A percentile compares a stretch with the other conserved stretches of the same genome.
Conservation (phyloP, 805 yeast genomes). For the Zygosaccharomyces lentus region DNA sequence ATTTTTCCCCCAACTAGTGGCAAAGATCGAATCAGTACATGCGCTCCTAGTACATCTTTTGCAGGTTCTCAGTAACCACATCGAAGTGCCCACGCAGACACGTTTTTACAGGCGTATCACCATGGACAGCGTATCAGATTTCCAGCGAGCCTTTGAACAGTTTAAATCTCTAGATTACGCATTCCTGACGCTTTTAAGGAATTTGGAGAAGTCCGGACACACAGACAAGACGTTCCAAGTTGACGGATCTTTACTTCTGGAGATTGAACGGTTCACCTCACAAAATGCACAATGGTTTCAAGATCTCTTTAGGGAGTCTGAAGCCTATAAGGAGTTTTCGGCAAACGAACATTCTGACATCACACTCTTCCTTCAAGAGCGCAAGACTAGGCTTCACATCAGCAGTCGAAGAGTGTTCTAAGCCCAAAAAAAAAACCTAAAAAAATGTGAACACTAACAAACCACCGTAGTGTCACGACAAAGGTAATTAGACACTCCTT, state of each 20-base stretch:
- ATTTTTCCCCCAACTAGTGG: slow-evolving; percentile 6
- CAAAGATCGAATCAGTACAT: slow-evolving; percentile 17
- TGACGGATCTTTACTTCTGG: slow-evolving; percentile 11
- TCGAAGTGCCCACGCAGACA: slow-evolving; percentile 17
- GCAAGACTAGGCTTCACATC: slow-evolving; percentile 20
- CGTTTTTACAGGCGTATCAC: slow-evolving; percentile 18
- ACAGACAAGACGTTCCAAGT: slow-evolving; percentile 16
- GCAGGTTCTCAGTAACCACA: slow-evolving; percentile 19
- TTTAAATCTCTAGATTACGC: slow-evolving; percentile 20
- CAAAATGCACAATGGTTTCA: slow-evolving; percentile 19
- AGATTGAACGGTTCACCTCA: slow-evolving; percentile 17
- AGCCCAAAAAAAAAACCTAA: background rate
- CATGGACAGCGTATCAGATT: slow-evolving; percentile 18
- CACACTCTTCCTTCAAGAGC: slow-evolving; percentile 9
- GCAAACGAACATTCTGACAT: background rate
- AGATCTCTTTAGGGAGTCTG: slow-evolving; percentile 16
- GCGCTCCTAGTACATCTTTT: slow-evolving; percentile 16
- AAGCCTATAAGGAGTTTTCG: slow-evolving; percentile 16
- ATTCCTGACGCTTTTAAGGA: slow-evolving; percentile 11
- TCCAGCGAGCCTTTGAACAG: slow-evolving; percentile 20
- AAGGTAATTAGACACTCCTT: background rate
- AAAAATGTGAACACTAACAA: slow-evolving; percentile 3
- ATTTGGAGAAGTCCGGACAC: slow-evolving; percentile 13
- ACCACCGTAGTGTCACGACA: background rate
- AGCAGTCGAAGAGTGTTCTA: slow-evolving; percentile 22